A percentile compares a stretch with the other conserved stretches of the same genome.
These are phyloP conservation scores for Biscogniauxia marginata DNA, from an alignment of 2,329 filamentous ascomycete genomes.

Conservation along the genomic window DNA sequence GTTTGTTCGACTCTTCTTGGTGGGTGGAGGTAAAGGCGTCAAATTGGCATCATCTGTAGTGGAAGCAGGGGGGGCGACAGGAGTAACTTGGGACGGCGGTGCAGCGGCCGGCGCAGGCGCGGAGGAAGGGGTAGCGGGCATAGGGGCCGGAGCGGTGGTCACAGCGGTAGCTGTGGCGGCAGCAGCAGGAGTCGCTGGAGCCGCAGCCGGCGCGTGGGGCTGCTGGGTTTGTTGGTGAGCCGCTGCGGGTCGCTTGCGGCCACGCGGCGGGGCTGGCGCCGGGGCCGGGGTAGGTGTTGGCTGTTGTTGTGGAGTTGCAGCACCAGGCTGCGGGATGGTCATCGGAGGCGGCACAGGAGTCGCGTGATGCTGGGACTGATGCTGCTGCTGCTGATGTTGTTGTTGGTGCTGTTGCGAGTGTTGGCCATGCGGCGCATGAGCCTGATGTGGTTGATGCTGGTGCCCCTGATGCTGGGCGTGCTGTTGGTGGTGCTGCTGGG, in stretches of 20 bases:
- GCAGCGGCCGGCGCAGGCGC: slow-evolving; percentile 38
- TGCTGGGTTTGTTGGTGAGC: slow-evolving; percentile 21
- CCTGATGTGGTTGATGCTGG: slow-evolving; percentile 30
- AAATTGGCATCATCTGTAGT: slow-evolving; percentile 35
- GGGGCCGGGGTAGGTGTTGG: slow-evolving; percentile 34
- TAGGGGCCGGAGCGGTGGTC: slow-evolving; percentile 30
- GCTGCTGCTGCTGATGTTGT: slow-evolving; percentile 37
- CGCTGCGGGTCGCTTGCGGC: slow-evolving; percentile 34
- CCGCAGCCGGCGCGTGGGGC: slow-evolving; percentile 23
- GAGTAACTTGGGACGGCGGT: slow-evolving; percentile 34
- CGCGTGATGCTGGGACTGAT: slow-evolving; percentile 36
- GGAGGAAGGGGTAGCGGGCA: slow-evolving; percentile 36
- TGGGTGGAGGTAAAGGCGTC: slow-evolving; percentile 49
- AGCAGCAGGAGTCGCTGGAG: slow-evolving; percentile 28
- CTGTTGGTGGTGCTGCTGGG: slow-evolving; percentile 35
- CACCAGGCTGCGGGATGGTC: slow-evolving; percentile 33
- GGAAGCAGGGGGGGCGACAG: slow-evolving; percentile 29
- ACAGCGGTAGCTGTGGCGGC: slow-evolving; percentile 34
- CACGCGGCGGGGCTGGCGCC: slow-evolving; percentile 34
- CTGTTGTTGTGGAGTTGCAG: slow-evolving; percentile 34
- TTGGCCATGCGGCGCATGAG: slow-evolving; percentile 28
- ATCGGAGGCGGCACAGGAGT: slow-evolving; percentile 37
- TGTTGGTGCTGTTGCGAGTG: slow-evolving; percentile 32
- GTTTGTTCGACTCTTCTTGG: slow-evolving; percentile 96
- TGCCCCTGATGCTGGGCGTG: slow-evolving; percentile 38